Conservation (phyloP, 2,329 filamentous ascomycete species). For the Sarocladium brachiariae region DNA sequence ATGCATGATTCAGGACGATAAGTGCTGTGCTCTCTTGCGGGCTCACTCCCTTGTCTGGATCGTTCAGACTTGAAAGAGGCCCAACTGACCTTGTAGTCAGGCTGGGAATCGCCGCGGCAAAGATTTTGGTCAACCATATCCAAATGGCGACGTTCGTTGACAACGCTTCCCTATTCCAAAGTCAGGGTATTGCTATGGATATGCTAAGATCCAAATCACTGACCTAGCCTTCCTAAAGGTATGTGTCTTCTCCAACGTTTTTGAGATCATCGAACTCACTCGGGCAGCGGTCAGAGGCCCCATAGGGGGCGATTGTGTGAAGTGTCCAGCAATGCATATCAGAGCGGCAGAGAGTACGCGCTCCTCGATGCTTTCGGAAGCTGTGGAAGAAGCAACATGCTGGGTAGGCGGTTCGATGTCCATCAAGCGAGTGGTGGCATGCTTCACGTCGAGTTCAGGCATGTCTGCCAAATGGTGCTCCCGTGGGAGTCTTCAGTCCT, state of each 20-base stretch:
- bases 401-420: slow-evolving; percentile 14
- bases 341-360: slow-evolving; percentile 54
- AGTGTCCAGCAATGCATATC: slow-evolving; percentile 56
- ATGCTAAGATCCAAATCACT: slow-evolving; percentile 12
- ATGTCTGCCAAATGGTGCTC: neutral
- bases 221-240: slow-evolving; percentile 54
- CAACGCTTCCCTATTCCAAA: slow-evolving; percentile 42
- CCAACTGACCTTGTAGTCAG: slow-evolving; percentile 54
- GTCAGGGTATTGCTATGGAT: neutral
- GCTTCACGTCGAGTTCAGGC: slow-evolving; percentile 9
- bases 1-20: slow-evolving; percentile 55
- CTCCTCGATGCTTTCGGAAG: slow-evolving; percentile 52
- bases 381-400: slow-evolving; percentile 14
- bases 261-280: slow-evolving; percentile 50
- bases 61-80: slow-evolving; percentile 44
- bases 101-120: slow-evolving; percentile 53
- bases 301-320: slow-evolving; percentile 49
- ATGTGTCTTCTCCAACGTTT: slow-evolving; percentile 58
- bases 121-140: slow-evolving; percentile 57
- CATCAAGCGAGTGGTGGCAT: slow-evolving; percentile 10
- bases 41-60: slow-evolving; percentile 50
- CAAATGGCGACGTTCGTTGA: slow-evolving; percentile 59
- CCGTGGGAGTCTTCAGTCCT: neutral
- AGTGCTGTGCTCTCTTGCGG: slow-evolving; percentile 55
- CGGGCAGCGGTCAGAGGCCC: slow-evolving; percentile 48